Evolutionary conservation across 1,284 basidiomycete species (phyloP).

Genomic region (Cryptococcus hybrid): DNA sequence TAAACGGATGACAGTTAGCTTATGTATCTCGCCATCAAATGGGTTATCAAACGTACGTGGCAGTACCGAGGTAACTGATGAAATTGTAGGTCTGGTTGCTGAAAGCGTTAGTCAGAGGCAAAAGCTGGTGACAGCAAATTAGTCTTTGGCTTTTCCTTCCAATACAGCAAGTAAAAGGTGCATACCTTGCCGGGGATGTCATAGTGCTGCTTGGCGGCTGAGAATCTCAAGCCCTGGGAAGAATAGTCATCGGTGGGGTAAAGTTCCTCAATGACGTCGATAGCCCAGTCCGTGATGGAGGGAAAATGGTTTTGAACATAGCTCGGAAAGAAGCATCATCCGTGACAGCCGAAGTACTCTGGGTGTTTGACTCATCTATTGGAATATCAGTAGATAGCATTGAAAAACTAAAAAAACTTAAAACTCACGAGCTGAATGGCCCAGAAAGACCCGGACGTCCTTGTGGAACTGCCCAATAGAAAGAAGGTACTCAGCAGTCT

Average conservation of each 20-base stretch:
- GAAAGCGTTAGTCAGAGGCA: constrained; percentile 4
- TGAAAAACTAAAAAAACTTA: not conserved
- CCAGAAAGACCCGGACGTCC: constrained; percentile 5
- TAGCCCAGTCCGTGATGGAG: constrained; percentile 6
- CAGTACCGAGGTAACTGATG: constrained; percentile 5
- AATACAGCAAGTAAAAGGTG: not conserved
- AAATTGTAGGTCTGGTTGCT: constrained; percentile 8
- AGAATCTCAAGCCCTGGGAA: not conserved
- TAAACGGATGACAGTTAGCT: too few relatives aligned
- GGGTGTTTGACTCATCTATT: not conserved
- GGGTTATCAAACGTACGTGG: not conserved
- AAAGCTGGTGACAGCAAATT: not conserved
- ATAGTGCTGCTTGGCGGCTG: constrained; percentile 1
- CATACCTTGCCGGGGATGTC: constrained; percentile 1
- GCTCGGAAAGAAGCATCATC: constrained; percentile 1
- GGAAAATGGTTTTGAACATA: constrained; percentile 7
- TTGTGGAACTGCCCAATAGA: constrained; percentile 18
- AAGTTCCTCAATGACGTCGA: constrained; percentile 5
- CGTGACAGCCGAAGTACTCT: not conserved
- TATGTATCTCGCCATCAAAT: not conserved
- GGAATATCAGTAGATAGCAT: not conserved
- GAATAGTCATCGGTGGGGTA: constrained; percentile 3
- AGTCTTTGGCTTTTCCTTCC: not conserved
- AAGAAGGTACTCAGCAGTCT: constrained; percentile 41
- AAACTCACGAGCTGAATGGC: constrained; percentile 4